A percentile compares a stretch with the other conserved stretches of the same genome.
phyloP scores from a whole-genome alignment of 106 monocot species.

The Dendrobium nobile region DNA sequence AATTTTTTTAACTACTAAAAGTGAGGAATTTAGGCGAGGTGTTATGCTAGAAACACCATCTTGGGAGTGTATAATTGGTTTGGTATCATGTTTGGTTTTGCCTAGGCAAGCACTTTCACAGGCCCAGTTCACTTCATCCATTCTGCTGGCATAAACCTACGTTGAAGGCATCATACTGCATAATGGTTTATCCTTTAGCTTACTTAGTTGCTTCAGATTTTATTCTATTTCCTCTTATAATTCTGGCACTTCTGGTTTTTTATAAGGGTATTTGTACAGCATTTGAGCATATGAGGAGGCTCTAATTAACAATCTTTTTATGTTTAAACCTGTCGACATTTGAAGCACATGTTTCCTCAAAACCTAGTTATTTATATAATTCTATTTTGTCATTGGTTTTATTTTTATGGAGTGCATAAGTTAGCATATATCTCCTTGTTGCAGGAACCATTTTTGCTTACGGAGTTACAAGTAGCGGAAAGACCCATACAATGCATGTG shows the following conservation, averaged over 20 bases:
- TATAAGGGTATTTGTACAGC: not conserved
- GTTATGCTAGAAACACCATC: too few species aligned
- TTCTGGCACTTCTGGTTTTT: not conserved
- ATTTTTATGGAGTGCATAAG: not conserved
- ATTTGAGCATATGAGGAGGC: not conserved
- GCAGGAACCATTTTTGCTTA: slow-evolving; percentile 97
- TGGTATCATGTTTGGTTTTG: too few species aligned
- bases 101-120: too few species aligned
- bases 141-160: too few species aligned
- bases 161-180: too few species aligned
- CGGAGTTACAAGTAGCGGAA: slow-evolving; percentile 96
- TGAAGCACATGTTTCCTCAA: not conserved
- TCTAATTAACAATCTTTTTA: not conserved
- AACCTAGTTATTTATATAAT: not conserved
- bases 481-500: slow-evolving; percentile 97
- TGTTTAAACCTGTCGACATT: not conserved
- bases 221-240: not conserved
- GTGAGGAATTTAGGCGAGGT: too few species aligned
- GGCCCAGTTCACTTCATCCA: too few species aligned
- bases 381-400: not conserved
- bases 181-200: not conserved
- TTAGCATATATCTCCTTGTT: not conserved
- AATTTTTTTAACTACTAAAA: too few species aligned
- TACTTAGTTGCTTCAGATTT: not conserved
- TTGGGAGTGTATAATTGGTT: too few species aligned